A percentile compares a stretch with the other conserved stretches of the same genome.
These are phyloP conservation scores for Jatropha curcas DNA, from an alignment of 345 rosid species.

Conservation along the genomic window DNA sequence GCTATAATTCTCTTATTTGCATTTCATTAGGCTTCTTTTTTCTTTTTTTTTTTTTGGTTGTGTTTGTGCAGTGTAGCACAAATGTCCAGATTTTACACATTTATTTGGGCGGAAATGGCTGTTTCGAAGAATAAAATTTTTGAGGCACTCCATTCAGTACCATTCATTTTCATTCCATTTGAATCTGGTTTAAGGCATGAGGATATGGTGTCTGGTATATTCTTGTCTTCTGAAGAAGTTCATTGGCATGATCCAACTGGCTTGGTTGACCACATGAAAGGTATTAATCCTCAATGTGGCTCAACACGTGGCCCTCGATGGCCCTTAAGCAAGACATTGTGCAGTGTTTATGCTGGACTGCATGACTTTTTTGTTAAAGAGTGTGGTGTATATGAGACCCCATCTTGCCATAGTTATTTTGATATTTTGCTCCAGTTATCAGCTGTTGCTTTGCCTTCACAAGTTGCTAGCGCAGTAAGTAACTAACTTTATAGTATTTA, in stretches of 20 bases:
- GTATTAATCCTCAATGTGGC: conserved; percentile 34
- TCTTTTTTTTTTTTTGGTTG: conserved; percentile 20
- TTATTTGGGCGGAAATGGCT: conserved; percentile 67
- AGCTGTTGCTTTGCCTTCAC: conserved; percentile 60
- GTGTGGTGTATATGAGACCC: conserved; percentile 71
- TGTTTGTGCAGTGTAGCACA: conserved; percentile 63
- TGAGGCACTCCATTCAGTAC: conserved; percentile 48
- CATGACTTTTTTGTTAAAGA: conserved; percentile 75
- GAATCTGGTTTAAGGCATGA: conserved; percentile 44
- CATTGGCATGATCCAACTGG: conserved; percentile 87
- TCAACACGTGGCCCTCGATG: conserved; percentile 26
- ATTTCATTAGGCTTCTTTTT: no score
- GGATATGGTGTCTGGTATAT: conserved; percentile 56
- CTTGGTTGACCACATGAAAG: conserved; percentile 50
- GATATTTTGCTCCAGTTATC: conserved; percentile 66
- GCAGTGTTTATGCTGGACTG: conserved; percentile 75
- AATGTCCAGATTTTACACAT: conserved; percentile 74
- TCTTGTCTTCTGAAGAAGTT: conserved; percentile 63
- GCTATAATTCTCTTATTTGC: not conserved
- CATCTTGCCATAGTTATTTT: conserved; percentile 58
- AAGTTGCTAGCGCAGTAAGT: conserved; percentile 75
- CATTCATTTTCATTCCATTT: conserved; percentile 75
- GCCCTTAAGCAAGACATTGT: conserved; percentile 55
- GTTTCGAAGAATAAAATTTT: conserved; percentile 48
- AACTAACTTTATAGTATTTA: conserved; percentile 13